Evolutionary conservation across 208 protist genomes (phyloP), one percentile per base, ranked within the genome.

Genomic region (Trypanosoma mega): DNA sequence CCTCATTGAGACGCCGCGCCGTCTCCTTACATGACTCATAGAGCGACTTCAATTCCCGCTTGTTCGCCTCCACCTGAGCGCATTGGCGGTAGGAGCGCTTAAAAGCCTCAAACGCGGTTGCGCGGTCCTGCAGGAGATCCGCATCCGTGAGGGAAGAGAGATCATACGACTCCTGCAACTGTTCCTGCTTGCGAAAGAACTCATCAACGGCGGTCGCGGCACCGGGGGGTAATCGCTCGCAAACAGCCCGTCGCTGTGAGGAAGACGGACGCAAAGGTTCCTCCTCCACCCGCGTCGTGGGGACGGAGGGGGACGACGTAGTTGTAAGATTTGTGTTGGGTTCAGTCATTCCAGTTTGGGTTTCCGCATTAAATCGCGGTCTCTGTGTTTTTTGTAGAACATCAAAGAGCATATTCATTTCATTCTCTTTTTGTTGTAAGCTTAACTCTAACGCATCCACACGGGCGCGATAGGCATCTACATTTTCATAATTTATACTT

Each of bases 391-490:
- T 86, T 47, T 93, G 77, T n/a, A 97, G 37, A 54, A 96, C 83
- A 34, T 80, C 74, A 45, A 97, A 75, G 4, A 97, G 68, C 68
- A 92, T 85, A 55, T 88, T 88, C 68, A 96, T 76, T 63, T 97
- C 93, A 60, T 96, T 96, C 52, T 97, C 91, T 23, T 95, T 94
- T 55, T 96, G 88, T 69, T 95, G 78, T 12, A 97, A 68, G 41
- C 80, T 91, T 2, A 85, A 33, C 54, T 82, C 75, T 23, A 97
- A 72, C 34, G 74, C 58, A 11, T 76, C 50, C 16, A 93, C 64
- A 50, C 90, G 76, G 12, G 63, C 62, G 27, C 74, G 73, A 50
- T 75, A 82, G 18, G 65, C 61, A 0, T 80, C 52, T 43, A 80
- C 21, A 2, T 52, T 31, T 37, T 55, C 41, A 12, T 53, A 1